Conservation (phyloP, 78 protist species). For the Planoprotostelium fungivorum region DNA sequence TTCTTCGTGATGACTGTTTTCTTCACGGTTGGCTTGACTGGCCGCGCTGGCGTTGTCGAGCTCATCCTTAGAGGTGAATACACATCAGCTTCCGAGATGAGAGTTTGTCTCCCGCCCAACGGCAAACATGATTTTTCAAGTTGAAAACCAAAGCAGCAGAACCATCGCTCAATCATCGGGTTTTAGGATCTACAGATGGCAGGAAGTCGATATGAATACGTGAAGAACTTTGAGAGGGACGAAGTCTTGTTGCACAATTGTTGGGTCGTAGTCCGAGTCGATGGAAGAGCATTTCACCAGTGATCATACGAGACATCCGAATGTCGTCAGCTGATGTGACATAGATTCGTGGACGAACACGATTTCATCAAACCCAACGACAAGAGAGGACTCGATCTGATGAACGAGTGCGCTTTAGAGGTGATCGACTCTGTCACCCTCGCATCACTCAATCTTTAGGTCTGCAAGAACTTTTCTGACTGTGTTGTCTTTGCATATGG, state of each 20-base stretch:
- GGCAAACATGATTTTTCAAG: no score
- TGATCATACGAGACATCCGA: not conserved
- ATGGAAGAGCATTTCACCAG: slow-evolving; percentile 77
- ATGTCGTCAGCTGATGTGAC: not conserved
- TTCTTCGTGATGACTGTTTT: no score
- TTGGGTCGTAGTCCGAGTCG: slow-evolving; percentile 85
- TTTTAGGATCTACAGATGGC: no score
- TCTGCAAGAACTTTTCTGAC: slow-evolving; percentile 50
- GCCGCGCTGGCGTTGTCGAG: no score
- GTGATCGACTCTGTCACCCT: no score
- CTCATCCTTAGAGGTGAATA: no score
- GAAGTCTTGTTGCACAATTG: slow-evolving; percentile 58
- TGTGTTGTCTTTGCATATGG: slow-evolving; percentile 81
- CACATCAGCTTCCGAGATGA: no score
- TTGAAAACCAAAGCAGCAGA: no score
- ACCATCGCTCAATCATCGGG: no score
- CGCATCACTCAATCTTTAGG: no score
- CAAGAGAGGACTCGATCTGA: slow-evolving; percentile 53
- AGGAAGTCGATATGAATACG: slow-evolving; percentile 79
- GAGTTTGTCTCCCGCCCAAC: no score
- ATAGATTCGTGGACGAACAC: slow-evolving; percentile 63
- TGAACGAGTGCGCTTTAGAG: slow-evolving; percentile 72
- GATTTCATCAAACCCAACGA: slow-evolving; percentile 78
- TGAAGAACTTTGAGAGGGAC: slow-evolving; percentile 70
- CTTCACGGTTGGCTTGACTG: no score